Base-by-base conservation (phyloP, 305 asterid species). In the Solanum hybrid region DNA sequence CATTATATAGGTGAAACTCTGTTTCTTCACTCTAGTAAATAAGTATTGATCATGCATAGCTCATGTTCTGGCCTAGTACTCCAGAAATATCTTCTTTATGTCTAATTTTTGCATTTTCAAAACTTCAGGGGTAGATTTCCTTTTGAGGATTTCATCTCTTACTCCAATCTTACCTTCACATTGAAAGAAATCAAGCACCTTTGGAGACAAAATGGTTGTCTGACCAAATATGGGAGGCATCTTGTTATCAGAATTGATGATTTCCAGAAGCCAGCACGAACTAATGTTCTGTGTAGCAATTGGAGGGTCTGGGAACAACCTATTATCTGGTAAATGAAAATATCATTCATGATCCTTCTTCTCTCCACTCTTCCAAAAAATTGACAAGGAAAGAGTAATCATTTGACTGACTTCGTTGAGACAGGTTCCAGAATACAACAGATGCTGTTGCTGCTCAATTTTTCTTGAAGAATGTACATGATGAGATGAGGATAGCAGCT, bases 361-460 rank as follows among this genome's bases (percentile, higher is more conserved):
- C 72, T 45, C 87, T 82, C 38, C 11, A 10, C 87, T 45, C 38
- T 29, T 82, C 87, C 27, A 27, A 27, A 45, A 82, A 27, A 17
- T 29, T 82, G 13, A 82, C 15, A 27, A 29, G 4, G 51, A 27
- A 38, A 77, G 88, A 85, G 86, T 90, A 64, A 34, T 27, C 76
- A 38, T 64, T 45, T 32, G 69, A 78, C 66, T 78, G 87, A 35
- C 89, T 89, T 89, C 40, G 75, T 87, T 78, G 87, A 78, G 90
- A 27, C 94, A 97, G 99, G 99, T 94, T 97, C 90, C 99, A 97
- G 89, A 96, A 97, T 90, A 89, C 99, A 27, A 97, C 99, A 45
- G 99, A 97, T 94, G 98, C 99, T 75, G 96, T 96, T 89, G 98
- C 98, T 90, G 96, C 95, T 88, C 99, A 97, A 90, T 96, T 96